Evolutionary conservation across 2,329 filamentous ascomycete genomes (phyloP).

Genomic region (Ascochyta rabiei): DNA sequence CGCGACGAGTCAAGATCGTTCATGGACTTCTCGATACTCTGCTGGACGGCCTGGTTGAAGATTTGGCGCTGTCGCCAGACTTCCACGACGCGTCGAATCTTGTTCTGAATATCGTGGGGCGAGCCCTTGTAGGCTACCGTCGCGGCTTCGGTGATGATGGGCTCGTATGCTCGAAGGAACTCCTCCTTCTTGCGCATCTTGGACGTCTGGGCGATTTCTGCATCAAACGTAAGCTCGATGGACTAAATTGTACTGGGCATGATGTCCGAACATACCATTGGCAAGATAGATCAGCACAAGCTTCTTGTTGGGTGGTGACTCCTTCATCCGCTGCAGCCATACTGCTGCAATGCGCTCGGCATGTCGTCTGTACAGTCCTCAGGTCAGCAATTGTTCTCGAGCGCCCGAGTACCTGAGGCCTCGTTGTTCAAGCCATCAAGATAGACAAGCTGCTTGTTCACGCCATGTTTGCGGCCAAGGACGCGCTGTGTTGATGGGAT

Average conservation of each 20-base stretch:
- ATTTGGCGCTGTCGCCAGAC: conserved; percentile 90
- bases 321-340: conserved; percentile 88
- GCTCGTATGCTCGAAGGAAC: conserved; percentile 89
- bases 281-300: conserved; percentile 93
- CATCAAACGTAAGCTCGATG: conserved; percentile 2
- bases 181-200: conserved; percentile 92
- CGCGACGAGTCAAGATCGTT: conserved; percentile 57
- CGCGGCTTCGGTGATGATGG: conserved; percentile 89
- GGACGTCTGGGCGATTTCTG: conserved; percentile 95
- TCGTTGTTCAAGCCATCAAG: neutral
- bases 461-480: conserved; percentile 1
- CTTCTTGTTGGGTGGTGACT: conserved; percentile 83
- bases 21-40: conserved; percentile 78
- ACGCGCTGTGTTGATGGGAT: conserved; percentile 5
- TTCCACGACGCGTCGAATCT: conserved; percentile 86
- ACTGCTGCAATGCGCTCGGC: conserved; percentile 90
- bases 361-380: conserved; percentile 70
- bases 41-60: conserved; percentile 80
- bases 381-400: conserved; percentile 23
- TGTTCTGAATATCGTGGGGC: conserved; percentile 79
- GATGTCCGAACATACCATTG: conserved; percentile 69
- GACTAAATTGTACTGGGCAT: neutral
- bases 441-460: conserved; percentile 5
- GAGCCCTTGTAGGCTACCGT: conserved; percentile 90
- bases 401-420: neutral